phyloP scores from a whole-genome alignment of 2,329 filamentous ascomycete genomes.

The Bertia moriformis region DNA sequence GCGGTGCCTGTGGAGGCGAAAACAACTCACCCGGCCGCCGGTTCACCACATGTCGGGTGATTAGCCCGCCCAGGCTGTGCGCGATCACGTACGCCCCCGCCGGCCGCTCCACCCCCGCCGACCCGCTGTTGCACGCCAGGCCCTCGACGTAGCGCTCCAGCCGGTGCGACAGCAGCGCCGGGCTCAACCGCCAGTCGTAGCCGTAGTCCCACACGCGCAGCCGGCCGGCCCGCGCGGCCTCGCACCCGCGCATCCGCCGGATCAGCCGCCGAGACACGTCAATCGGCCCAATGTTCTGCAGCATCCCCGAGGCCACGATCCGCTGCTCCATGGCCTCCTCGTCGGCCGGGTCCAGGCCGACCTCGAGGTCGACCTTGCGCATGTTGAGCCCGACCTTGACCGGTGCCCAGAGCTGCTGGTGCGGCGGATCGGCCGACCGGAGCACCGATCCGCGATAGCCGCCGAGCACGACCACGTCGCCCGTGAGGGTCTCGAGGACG shows the following conservation, averaged over 20 bases:
- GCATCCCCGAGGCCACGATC: constrained; percentile 76
- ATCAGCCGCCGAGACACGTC: constrained; percentile 76
- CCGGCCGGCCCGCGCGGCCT: constrained; percentile 57
- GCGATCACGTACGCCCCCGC: constrained; percentile 72
- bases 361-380: constrained; percentile 78
- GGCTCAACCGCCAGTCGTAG: constrained; percentile 90
- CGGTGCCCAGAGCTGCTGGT: constrained; percentile 85
- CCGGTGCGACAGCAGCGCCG: constrained; percentile 56
- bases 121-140: constrained; percentile 57
- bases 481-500: constrained; percentile 54
- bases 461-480: constrained; percentile 76
- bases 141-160: constrained; percentile 61
- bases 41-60: constrained; percentile 79
- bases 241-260: constrained; percentile 59
- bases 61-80: constrained; percentile 75
- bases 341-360: constrained; percentile 67
- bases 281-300: constrained; percentile 78
- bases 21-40: too few relatives aligned
- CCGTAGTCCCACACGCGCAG: constrained; percentile 79
- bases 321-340: constrained; percentile 69
- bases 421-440: constrained; percentile 64
- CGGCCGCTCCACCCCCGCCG: constrained; percentile 29
- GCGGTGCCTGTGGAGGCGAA: too few relatives aligned
- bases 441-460: constrained; percentile 85
- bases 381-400: constrained; percentile 86